These are phyloP conservation scores for Echinochloa phyllopogon DNA, from an alignment of 176 grass and related monocot genomes.

Conservation along the genomic window DNA sequence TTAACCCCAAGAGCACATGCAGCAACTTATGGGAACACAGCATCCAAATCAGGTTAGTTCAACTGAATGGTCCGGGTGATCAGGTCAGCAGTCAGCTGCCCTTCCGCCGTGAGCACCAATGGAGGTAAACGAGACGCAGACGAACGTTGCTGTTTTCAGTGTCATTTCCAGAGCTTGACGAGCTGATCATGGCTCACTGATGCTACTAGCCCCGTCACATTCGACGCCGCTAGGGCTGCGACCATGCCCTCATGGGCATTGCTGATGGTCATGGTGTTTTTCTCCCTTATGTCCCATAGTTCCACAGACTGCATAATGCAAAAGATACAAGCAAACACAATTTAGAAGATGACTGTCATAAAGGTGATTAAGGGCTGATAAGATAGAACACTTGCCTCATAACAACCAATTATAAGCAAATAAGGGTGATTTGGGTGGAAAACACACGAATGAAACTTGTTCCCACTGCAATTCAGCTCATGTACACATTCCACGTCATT, in stretches of 20 bases:
- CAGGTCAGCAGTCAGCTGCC: conserved; percentile 29
- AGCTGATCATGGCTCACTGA: conserved; percentile 88
- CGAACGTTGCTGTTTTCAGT: conserved; percentile 24
- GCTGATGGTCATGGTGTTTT: conserved; percentile 71
- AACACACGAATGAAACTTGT: conserved; percentile 92
- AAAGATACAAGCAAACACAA: conserved; percentile 4
- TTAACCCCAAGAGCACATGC: conserved; percentile 34
- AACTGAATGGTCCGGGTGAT: conserved; percentile 10
- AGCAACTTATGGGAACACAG: background rate
- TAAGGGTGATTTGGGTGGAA: conserved; percentile 68
- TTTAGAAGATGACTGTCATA: background rate
- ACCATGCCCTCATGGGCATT: conserved; percentile 79
- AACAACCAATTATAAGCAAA: conserved; percentile 89
- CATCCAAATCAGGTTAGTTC: conserved; percentile 26
- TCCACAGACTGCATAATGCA: conserved; percentile 78
- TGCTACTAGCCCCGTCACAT: conserved; percentile 78
- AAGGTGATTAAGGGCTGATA: background rate
- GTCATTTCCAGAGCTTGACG: conserved; percentile 95
- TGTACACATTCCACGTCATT: conserved; percentile 76
- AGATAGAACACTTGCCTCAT: conserved; percentile 64
- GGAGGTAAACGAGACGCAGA: background rate
- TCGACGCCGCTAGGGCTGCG: conserved; percentile 75
- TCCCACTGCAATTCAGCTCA: conserved; percentile 79
- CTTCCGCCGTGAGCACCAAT: background rate
- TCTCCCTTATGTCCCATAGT: conserved; percentile 91